Evolutionary conservation across 1,284 basidiomycete species (phyloP).

Genomic region (Naganishia sp.): DNA sequence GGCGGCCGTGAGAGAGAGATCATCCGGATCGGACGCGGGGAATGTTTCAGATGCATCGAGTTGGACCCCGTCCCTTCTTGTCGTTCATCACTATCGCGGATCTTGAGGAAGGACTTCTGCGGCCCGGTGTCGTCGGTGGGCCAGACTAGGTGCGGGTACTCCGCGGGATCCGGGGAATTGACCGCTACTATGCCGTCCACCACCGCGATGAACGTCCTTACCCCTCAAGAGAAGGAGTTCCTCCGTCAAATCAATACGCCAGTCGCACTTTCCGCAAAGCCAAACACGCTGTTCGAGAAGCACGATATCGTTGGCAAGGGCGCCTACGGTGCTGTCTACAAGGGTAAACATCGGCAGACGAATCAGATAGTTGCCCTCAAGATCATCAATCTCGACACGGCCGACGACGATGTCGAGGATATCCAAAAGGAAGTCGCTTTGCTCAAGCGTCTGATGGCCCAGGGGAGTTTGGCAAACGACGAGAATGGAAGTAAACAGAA

Average conservation of each 20-base stretch:
- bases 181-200: conserved; percentile 6
- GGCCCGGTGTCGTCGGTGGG: not conserved
- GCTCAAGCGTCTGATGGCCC: conserved; percentile 75
- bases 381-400: conserved; percentile 96
- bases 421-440: conserved; percentile 96
- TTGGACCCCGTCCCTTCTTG: not conserved
- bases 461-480: conserved; percentile 32
- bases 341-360: conserved; percentile 78
- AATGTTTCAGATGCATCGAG: conserved; percentile 10
- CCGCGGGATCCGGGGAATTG: not conserved
- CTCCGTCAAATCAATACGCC: conserved; percentile 22
- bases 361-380: conserved; percentile 91
- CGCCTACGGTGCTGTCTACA: conserved; percentile 93
- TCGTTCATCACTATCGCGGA: not conserved
- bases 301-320: conserved; percentile 87
- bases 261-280: conserved; percentile 12
- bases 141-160: not conserved
- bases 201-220: conserved; percentile 22
- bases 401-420: conserved; percentile 93
- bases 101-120: not conserved
- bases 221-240: conserved; percentile 27
- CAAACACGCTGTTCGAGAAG: conserved; percentile 50
- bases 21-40: not conserved
- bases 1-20: not conserved
- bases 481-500: conserved; percentile 30